Base-by-base conservation (phyloP, 2,329 filamentous ascomycete species). In the Hypoxylon sp. region DNA sequence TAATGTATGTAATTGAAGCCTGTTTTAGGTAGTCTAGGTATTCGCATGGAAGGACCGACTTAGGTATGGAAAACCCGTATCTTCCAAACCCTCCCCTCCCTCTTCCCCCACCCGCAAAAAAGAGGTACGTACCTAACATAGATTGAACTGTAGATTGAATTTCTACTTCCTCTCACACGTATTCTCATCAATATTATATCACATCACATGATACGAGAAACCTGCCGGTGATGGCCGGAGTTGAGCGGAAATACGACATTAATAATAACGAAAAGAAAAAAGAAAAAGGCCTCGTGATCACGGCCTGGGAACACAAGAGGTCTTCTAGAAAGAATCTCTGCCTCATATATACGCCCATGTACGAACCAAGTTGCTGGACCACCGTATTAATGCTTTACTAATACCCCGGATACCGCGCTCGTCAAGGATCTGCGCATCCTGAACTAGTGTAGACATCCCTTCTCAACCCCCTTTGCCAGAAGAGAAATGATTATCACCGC, bases 321-420 rank as follows among this genome's bases (percentile, higher is more conserved):
- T 45, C 32, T 70, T 70, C 67, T 70, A 65, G 67, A 70, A 70
- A 46, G 36, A 66, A 62, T 65, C 53, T 46, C 53, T 32, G 57
- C 61, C 58, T 73, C 72, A 68, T 60, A 65, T 70, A 64, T 69
- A 56, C 41, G 19, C 45, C n/a, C 9, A 23, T 17, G 10, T n/a
- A n/a, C n/a, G n/a, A n/a, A n/a, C n/a, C n/a, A n/a, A n/a, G n/a
- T n/a, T n/a, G n/a, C n/a, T n/a, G n/a, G n/a, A n/a, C n/a, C n/a
- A n/a, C n/a, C n/a, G n/a, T n/a, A n/a, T n/a, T 60, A 59, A 74
- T 23, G 23, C 23, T 23, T 23, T 23, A 23, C 5, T 51, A 51
- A 55, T 60, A 51, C 58, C 57, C 56, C 49, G 60, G 55, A 58
- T 65, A 19, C 45, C n/a, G n/a, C 30, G 19, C n/a, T 23, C 13